phyloP scores from a whole-genome alignment of 805 yeast species.

The Yarrowia sp. region DNA sequence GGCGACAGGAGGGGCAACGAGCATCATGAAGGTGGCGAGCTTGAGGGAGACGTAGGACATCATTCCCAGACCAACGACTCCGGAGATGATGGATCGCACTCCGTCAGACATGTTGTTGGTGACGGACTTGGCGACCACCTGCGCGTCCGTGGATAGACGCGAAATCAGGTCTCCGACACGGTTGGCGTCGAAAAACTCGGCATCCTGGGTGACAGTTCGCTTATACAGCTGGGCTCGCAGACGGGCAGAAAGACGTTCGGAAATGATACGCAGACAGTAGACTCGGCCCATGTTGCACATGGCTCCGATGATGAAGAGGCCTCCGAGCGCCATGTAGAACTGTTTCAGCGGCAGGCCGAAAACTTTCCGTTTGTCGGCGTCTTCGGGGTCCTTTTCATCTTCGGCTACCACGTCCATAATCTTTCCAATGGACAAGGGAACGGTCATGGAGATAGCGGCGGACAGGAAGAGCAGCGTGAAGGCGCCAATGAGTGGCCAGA shows the following conservation, averaged over 20 bases:
- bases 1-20: constrained; percentile 83
- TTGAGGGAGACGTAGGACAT: constrained; percentile 87
- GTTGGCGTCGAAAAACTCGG: constrained; percentile 86
- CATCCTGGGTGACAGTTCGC: constrained; percentile 82
- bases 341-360: constrained; percentile 68
- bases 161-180: constrained; percentile 92
- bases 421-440: constrained; percentile 86
- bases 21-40: constrained; percentile 78
- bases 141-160: constrained; percentile 85
- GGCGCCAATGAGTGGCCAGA: constrained; percentile 55
- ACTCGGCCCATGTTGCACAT: constrained; percentile 81
- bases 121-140: constrained; percentile 82
- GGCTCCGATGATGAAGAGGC: constrained; percentile 75
- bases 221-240: constrained; percentile 77
- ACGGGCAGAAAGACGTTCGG: constrained; percentile 87
- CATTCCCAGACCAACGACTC: constrained; percentile 87
- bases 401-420: constrained; percentile 73
- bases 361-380: constrained; percentile 48
- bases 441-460: constrained; percentile 78
- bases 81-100: constrained; percentile 80
- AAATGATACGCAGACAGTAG: constrained; percentile 75
- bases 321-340: constrained; percentile 68
- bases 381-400: constrained; percentile 42
- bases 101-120: constrained; percentile 94
- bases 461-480: constrained; percentile 74